Base-by-base conservation (phyloP, 345 rosid species). In the Arabis hirsuta region DNA sequence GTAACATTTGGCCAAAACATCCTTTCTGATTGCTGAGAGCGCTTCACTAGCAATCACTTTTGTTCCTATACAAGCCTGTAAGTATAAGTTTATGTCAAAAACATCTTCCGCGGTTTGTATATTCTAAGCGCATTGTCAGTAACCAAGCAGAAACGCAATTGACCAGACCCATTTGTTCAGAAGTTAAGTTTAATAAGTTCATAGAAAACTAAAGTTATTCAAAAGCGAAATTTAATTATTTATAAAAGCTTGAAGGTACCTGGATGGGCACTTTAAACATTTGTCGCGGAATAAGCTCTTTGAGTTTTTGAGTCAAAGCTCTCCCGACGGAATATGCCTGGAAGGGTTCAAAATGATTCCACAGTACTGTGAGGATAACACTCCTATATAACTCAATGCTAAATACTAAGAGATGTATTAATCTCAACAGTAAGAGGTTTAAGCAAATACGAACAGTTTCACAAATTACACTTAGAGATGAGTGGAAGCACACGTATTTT, bases 191-290 rank as follows among this genome's bases (percentile, higher is more conserved):
- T 38, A 13, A 9, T n/a, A 69, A 57, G 36, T 43, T 69, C 38
- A 45, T 43, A 72, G 36, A 12, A 2, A 73, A 55, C 1, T 29
- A 2, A 26, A 14, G 36, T 34, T 55, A 39, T 27, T 3, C 43
- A 48, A 44, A 42, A 57, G 36, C 34, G 24, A 39, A 20, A 13
- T 3, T 19, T 26, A 7, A 53, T 31, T 9, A 29, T 20, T 7
- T 22, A 14, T 19, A 8, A 12, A 29, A 36, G 12, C 6, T 59
- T 8, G 60, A 61, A 14, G 34, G 65, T 27, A 94, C 98, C 82
- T 95, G 99, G 77, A 95, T 91, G 51, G 99, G 99, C 57, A 95
- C 82, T 95, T 91, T 95, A 82, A 95, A 95, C 97, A 91, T 89
- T 76, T 95, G 99, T 44, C 97, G 79, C 58, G 99, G 99, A 79